Evolutionary conservation across 306 rosid species (phyloP).

Genomic region (Lathyrus tuberosus): DNA sequence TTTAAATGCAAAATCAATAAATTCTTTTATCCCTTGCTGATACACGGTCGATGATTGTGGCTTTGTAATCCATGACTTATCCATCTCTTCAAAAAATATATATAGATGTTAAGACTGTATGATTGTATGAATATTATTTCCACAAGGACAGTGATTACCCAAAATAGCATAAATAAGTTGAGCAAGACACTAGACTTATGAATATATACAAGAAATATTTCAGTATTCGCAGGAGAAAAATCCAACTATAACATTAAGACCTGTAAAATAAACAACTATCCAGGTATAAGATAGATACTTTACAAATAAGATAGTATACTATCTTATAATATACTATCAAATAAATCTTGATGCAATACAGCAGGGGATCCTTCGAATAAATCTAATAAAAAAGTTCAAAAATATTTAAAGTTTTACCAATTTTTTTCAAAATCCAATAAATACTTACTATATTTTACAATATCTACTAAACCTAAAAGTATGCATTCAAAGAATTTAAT

Average conservation of each 20-base stretch:
- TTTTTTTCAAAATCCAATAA: no score
- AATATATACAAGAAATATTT: constrained; percentile 56
- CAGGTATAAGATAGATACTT: constrained; percentile 45
- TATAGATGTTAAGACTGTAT: no score
- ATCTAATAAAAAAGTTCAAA: constrained; percentile 49
- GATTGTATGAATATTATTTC: constrained; percentile 26
- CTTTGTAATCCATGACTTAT: no score
- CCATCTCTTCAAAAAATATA: no score
- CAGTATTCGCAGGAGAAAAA: constrained; percentile 49
- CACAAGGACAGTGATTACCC: constrained; percentile 32
- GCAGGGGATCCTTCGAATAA: constrained; percentile 85
- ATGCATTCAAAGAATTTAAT: no score
- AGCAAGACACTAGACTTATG: constrained; percentile 39
- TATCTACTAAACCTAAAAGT: no score
- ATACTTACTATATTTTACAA: no score
- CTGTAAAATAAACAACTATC: constrained; percentile 57
- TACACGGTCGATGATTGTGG: no score
- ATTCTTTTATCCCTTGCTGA: no score
- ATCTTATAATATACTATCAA: constrained; percentile 53
- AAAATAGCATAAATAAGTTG: constrained; percentile 42
- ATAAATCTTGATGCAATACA: constrained; percentile 79
- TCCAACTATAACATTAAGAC: constrained; percentile 58
- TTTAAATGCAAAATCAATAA: no score
- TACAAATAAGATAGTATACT: no score
- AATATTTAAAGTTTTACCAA: no score